Evolutionary conservation across 2,329 filamentous ascomycete genomes (phyloP).

Genomic region (Ceratocystiopsis minuta): DNA sequence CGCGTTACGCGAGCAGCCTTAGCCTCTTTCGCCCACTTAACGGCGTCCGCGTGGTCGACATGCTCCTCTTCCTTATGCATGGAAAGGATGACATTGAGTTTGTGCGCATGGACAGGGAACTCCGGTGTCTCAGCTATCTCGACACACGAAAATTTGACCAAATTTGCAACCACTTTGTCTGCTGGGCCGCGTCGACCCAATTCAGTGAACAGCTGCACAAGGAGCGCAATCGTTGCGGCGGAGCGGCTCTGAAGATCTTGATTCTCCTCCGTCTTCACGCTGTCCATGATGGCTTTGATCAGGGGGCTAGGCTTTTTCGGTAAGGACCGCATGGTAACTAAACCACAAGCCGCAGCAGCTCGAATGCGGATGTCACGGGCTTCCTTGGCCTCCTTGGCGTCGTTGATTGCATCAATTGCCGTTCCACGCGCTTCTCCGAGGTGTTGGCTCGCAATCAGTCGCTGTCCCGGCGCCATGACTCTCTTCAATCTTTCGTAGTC

Average conservation of each 20-base stretch:
- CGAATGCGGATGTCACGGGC: conserved; percentile 71
- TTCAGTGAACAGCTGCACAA: conserved; percentile 73
- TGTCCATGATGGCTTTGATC: conserved; percentile 98
- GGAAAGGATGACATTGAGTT: conserved; percentile 70
- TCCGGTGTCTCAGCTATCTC: conserved; percentile 96
- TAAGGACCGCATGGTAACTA: conserved; percentile 71
- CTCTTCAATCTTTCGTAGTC: conserved; percentile 85
- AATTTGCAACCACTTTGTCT: conserved; percentile 86
- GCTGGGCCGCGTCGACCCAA: conserved; percentile 68
- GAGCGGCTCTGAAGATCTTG: conserved; percentile 73
- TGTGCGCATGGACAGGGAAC: conserved; percentile 64
- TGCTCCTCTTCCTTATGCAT: conserved; percentile 95
- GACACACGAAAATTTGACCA: conserved; percentile 95
- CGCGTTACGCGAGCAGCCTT: conserved; percentile 79
- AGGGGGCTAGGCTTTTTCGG: conserved; percentile 86
- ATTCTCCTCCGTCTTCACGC: conserved; percentile 88
- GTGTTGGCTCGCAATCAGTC: conserved; percentile 64
- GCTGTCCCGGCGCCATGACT: conserved; percentile 70
- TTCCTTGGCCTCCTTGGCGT: conserved; percentile 62
- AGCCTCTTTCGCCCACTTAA: conserved; percentile 75
- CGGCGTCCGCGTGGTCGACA: conserved; percentile 78
- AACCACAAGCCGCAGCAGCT: conserved; percentile 68
- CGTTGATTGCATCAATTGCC: conserved; percentile 54
- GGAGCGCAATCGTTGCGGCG: conserved; percentile 61
- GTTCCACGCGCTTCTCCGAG: conserved; percentile 60